These are phyloP conservation scores for Eucalyptus regnans DNA, from an alignment of 345 rosid genomes.

Conservation along the genomic window DNA sequence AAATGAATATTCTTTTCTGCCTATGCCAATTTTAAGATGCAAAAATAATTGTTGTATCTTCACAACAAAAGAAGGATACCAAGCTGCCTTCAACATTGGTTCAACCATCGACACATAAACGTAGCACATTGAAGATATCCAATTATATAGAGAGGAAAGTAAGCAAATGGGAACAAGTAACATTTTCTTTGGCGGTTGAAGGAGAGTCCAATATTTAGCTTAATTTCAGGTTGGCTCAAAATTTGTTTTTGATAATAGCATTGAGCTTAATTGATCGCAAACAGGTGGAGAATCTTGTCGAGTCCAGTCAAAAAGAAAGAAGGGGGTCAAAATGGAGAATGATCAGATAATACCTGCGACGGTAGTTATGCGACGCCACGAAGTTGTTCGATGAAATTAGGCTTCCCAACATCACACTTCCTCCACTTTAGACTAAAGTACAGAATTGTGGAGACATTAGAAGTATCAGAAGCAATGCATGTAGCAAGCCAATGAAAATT, in stretches of 20 bases:
- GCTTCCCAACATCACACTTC: constrained; percentile 36
- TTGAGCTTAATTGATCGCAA: background rate
- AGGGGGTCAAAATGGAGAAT: background rate
- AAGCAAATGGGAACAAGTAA: background rate
- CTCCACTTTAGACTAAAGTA: constrained; percentile 60
- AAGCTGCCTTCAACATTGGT: constrained; percentile 84
- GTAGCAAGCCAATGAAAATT: background rate
- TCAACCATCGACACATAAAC: constrained; percentile 64
- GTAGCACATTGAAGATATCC: background rate
- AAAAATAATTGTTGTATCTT: background rate
- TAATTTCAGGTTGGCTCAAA: background rate
- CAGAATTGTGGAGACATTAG: background rate
- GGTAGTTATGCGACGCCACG: constrained; percentile 66
- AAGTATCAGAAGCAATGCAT: background rate
- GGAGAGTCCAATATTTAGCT: background rate
- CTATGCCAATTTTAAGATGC: background rate
- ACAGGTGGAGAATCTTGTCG: background rate
- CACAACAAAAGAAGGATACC: constrained; percentile 27
- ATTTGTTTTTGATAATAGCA: background rate
- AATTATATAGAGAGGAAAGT: background rate
- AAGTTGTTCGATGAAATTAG: constrained; percentile 65
- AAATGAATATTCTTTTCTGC: background rate
- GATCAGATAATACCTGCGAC: constrained; percentile 32
- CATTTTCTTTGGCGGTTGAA: background rate
- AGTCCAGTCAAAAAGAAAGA: background rate